These are phyloP conservation scores for Calycina marina DNA, from an alignment of 2,329 filamentous ascomycete genomes.

Conservation along the genomic window DNA sequence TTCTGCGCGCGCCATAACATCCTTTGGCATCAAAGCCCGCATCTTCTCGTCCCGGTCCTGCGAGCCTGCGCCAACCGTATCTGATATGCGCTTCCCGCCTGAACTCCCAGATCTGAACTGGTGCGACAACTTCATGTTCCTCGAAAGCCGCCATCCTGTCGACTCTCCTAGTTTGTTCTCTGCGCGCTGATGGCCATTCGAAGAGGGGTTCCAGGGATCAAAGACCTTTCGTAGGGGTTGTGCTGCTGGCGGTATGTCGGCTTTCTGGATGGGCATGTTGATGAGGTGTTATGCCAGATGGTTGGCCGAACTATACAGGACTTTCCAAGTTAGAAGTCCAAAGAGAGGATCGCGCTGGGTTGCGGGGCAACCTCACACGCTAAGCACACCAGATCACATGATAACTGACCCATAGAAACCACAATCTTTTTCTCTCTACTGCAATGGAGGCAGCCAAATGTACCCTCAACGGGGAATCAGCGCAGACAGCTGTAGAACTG, in stretches of 20 bases:
- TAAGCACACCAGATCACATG: too few relatives aligned
- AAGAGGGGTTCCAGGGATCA: constrained; percentile 59
- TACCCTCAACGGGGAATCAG: too few relatives aligned
- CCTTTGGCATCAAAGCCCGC: constrained; percentile 30
- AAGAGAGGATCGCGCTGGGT: too few relatives aligned
- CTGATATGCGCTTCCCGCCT: constrained; percentile 44
- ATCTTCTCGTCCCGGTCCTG: constrained; percentile 34
- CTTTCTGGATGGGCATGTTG: constrained; percentile 17
- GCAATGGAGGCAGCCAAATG: too few relatives aligned
- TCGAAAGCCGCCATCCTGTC: constrained; percentile 57
- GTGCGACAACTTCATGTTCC: constrained; percentile 50
- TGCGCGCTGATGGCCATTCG: constrained; percentile 65
- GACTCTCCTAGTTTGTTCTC: constrained; percentile 48
- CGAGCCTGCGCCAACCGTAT: constrained; percentile 51
- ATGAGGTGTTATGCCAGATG: too few relatives aligned
- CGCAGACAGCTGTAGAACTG: too few relatives aligned
- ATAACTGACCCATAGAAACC: too few relatives aligned
- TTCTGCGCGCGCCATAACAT: constrained; percentile 19
- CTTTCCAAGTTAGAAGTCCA: too few relatives aligned
- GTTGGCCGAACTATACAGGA: too few relatives aligned
- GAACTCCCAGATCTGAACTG: constrained; percentile 49
- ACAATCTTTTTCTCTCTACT: too few relatives aligned
- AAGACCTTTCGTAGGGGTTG: constrained; percentile 27
- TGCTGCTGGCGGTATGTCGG: constrained; percentile 12
- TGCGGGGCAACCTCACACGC: too few relatives aligned